Evolutionary conservation across 2,329 filamentous ascomycete genomes (phyloP).

Genomic region (Acrocalymma vagum): DNA sequence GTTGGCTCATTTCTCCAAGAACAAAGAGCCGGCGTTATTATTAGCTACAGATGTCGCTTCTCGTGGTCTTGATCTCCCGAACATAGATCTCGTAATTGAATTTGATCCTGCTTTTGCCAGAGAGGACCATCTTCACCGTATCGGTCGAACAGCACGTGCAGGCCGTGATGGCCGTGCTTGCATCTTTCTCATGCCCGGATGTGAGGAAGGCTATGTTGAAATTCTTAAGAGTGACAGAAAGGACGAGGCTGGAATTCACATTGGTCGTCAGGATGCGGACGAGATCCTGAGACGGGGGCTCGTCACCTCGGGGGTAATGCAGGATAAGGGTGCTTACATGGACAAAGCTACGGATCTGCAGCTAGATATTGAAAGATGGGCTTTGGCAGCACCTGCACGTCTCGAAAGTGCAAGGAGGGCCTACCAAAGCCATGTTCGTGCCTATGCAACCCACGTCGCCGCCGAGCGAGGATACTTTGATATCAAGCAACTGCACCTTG

Average conservation of each 20-base stretch:
- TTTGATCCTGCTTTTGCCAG: constrained; percentile 95
- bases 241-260: constrained; percentile 65
- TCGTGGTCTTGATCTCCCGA: constrained; percentile 92
- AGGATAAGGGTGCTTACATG: constrained; percentile 66
- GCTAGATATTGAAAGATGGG: constrained; percentile 72
- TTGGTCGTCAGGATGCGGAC: constrained; percentile 69
- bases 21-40: constrained; percentile 79
- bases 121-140: constrained; percentile 92
- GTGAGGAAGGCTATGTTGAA: constrained; percentile 89
- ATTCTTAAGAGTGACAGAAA: constrained; percentile 77
- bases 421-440: constrained; percentile 90
- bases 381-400: constrained; percentile 69
- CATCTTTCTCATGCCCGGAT: constrained; percentile 89
- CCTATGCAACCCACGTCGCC: constrained; percentile 92
- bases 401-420: constrained; percentile 84
- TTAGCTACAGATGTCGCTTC: constrained; percentile 96
- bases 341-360: constrained; percentile 73
- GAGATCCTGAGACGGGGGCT: constrained; percentile 75
- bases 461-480: constrained; percentile 89
- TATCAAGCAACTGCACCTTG: constrained; percentile 88
- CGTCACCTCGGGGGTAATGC: constrained; percentile 39
- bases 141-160: constrained; percentile 92
- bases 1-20: constrained; percentile 78
- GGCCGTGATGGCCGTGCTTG: constrained; percentile 86
- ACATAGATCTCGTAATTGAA: constrained; percentile 93